Evolutionary conservation across 2,329 filamentous ascomycete genomes (phyloP).

Genomic region (Neodidymelliopsis sp.): DNA sequence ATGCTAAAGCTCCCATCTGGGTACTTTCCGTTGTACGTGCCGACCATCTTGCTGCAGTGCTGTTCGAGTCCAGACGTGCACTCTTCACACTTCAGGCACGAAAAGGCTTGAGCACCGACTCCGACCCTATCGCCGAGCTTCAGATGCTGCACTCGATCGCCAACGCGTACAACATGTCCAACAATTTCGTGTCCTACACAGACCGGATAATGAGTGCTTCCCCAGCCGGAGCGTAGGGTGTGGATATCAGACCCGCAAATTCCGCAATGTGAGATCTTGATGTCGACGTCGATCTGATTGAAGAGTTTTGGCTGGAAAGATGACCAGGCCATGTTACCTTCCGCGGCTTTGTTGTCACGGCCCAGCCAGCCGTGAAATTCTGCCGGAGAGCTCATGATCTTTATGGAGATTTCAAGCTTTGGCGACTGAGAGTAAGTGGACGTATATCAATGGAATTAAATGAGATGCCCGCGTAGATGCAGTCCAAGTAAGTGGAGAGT

Average conservation of each 20-base stretch:
- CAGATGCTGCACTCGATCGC: conserved; percentile 53
- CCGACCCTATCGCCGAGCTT: conserved; percentile 67
- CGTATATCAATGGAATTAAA: too few relatives aligned
- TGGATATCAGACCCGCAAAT: conserved; percentile 51
- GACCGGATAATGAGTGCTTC: conserved; percentile 53
- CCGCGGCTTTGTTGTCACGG: conserved; percentile 55
- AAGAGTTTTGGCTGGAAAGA: conserved; percentile 56
- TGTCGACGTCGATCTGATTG: conserved; percentile 42
- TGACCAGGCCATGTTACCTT: conserved; percentile 64
- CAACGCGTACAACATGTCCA: conserved; percentile 49
- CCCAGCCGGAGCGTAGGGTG: conserved; percentile 53
- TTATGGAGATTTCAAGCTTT: too few relatives aligned
- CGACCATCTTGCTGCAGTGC: conserved; percentile 57
- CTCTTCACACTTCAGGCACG: conserved; percentile 63
- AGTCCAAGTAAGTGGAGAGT: too few relatives aligned
- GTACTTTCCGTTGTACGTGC: conserved; percentile 68
- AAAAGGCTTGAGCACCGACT: conserved; percentile 59
- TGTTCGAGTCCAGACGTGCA: conserved; percentile 57
- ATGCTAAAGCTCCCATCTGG: conserved; percentile 67
- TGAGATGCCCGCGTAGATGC: too few relatives aligned
- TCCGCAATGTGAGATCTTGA: conserved; percentile 43
- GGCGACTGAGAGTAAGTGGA: too few relatives aligned
- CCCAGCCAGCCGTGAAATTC: conserved; percentile 67
- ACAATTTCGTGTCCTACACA: conserved; percentile 55
- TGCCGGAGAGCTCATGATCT: conserved; percentile 46